Conservation (phyloP, 257 asterid species). For the Jasminum sambac region DNA sequence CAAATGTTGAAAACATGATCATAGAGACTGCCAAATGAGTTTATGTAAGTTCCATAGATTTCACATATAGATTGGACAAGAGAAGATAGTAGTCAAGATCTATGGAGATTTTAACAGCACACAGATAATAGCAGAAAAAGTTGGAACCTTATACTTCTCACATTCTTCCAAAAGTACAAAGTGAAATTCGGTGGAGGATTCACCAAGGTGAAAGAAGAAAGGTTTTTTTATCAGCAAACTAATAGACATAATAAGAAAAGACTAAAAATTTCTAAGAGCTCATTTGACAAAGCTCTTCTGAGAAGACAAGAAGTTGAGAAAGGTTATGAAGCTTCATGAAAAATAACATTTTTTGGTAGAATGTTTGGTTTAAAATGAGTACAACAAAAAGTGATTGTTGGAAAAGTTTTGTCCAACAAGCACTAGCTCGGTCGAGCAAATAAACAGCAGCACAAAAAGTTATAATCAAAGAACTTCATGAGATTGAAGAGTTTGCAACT, state of each 20-base stretch:
- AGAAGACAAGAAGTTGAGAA: no score
- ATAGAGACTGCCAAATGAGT: constrained; percentile 56
- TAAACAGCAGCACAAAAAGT: neutral
- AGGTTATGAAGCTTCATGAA: no score
- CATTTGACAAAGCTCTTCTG: no score
- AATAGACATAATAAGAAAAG: neutral
- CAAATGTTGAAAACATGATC: constrained; percentile 78
- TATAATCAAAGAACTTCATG: neutral
- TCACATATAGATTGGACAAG: neutral
- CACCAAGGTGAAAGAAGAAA: constrained; percentile 1
- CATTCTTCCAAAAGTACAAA: constrained; percentile 6
- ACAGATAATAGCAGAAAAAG: constrained; percentile 17
- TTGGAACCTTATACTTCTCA: neutral
- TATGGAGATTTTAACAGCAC: neutral
- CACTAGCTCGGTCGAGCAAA: neutral
- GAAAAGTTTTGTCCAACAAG: no score
- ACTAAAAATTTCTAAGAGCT: neutral
- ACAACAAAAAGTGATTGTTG: no score
- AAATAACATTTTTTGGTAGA: no score
- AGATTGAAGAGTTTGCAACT: neutral
- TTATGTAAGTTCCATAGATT: constrained; percentile 1
- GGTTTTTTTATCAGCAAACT: neutral
- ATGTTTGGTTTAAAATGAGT: no score
- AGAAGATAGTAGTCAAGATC: constrained; percentile 5
- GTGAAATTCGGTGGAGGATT: neutral